A percentile compares a stretch with the other conserved stretches of the same genome.
These are phyloP conservation scores for Claviceps arundinis DNA, from an alignment of 2,329 filamentous ascomycete genomes.

Conservation along the genomic window DNA sequence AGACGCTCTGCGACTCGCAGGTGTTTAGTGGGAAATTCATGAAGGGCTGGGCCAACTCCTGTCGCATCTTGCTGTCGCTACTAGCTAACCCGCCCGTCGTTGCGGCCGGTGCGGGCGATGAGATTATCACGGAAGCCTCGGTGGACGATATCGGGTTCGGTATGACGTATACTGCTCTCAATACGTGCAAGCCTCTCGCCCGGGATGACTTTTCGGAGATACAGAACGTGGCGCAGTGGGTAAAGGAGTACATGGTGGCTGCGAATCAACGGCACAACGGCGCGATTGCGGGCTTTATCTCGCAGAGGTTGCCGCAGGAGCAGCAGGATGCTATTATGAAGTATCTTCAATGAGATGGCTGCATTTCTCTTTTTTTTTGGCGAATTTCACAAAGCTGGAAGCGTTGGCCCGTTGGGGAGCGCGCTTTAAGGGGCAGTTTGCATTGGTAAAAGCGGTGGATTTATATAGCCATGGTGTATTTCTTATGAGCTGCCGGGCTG, in stretches of 20 bases:
- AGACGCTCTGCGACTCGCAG: constrained; percentile 75
- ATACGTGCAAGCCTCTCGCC: constrained; percentile 66
- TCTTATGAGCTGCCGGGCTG: no score
- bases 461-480: no score
- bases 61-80: constrained; percentile 76
- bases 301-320: constrained; percentile 54
- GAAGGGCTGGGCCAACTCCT: constrained; percentile 86
- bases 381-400: no score
- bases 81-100: constrained; percentile 75
- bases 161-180: constrained; percentile 84
- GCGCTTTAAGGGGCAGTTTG: no score
- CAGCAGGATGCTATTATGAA: constrained; percentile 38
- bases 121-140: constrained; percentile 73
- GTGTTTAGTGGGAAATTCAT: constrained; percentile 71
- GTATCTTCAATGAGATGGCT: constrained; percentile 29
- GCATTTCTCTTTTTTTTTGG: not conserved
- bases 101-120: constrained; percentile 50
- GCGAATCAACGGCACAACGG: constrained; percentile 64
- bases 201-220: constrained; percentile 81
- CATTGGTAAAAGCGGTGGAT: no score
- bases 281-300: constrained; percentile 55
- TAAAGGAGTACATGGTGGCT: constrained; percentile 60
- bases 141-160: constrained; percentile 93
- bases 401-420: no score
- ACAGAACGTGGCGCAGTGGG: constrained; percentile 72